phyloP scores from a whole-genome alignment of 148 eudicot species.

The Vaccinium myrtillus region DNA sequence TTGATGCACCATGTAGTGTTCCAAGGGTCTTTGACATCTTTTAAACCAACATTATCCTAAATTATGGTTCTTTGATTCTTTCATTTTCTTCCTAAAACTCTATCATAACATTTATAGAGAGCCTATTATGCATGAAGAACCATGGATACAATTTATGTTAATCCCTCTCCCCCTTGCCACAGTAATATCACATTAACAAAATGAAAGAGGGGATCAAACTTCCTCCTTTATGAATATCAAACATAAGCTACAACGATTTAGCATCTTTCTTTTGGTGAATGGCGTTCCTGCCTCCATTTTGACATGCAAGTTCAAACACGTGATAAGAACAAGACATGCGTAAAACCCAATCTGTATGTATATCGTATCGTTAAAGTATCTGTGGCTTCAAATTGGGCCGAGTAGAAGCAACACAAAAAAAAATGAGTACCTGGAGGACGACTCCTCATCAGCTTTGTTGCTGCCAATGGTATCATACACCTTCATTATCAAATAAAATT shows the following conservation, averaged over 20 bases:
- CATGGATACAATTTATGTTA: not conserved
- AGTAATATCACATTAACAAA: not conserved
- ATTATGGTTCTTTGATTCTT: not conserved
- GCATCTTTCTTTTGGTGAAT: not conserved
- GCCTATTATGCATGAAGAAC: not conserved
- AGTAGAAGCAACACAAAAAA: not conserved
- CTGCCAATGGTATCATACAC: slow-evolving; percentile 82
- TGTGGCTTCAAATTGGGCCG: not conserved
- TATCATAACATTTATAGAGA: not conserved
- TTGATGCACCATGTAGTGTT: not conserved
- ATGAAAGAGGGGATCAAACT: not conserved
- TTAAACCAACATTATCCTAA: not conserved
- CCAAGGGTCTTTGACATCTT: not conserved
- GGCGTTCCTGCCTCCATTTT: not conserved
- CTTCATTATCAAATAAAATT: slow-evolving; percentile 35
- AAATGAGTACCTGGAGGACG: slow-evolving; percentile 50
- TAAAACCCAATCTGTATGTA: not conserved
- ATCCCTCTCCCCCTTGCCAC: not conserved
- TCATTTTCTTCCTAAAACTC: slow-evolving; percentile 7
- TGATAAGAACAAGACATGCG: not conserved
- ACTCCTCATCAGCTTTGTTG: slow-evolving; percentile 61
- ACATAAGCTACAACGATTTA: not conserved
- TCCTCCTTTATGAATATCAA: not conserved
- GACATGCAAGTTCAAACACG: not conserved
- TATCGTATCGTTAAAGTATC: too few relatives aligned